phyloP scores from a whole-genome alignment of 306 rosid genomes.

The Oemleria cerasiformis region DNA sequence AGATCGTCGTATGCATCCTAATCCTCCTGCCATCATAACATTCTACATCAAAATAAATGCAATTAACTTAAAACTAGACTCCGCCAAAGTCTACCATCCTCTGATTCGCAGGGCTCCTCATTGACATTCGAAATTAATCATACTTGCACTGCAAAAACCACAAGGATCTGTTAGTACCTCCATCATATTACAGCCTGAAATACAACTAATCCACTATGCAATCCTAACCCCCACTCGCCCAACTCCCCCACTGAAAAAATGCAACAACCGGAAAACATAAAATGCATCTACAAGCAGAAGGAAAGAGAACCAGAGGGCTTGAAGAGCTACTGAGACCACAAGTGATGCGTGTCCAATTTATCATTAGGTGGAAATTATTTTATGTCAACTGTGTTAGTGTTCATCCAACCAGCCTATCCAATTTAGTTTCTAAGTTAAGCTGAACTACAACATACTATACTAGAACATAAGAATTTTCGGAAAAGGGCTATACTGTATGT shows the following conservation, averaged over 20 bases:
- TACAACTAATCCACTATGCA: background rate
- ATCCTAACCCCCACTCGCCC: background rate
- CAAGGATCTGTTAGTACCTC: background rate
- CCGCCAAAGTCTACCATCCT: conserved; percentile 3
- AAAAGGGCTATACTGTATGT: conserved; percentile 43
- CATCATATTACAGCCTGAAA: background rate
- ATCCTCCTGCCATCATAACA: background rate
- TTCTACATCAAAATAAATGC: background rate
- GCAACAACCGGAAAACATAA: background rate
- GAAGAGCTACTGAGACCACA: background rate
- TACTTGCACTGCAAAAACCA: conserved; percentile 27
- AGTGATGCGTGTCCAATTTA: background rate
- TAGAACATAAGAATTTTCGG: background rate
- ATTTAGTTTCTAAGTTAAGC: background rate
- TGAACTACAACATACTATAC: background rate
- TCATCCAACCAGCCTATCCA: background rate
- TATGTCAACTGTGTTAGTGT: background rate
- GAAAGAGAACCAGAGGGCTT: background rate
- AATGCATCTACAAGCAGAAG: background rate
- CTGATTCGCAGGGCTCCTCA: background rate
- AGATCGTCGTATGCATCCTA: background rate
- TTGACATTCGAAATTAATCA: background rate
- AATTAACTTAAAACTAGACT: background rate
- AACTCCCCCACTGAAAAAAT: background rate
- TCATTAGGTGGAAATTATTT: background rate